These are phyloP conservation scores for Aureobasidium zeae DNA, from an alignment of 2,329 filamentous ascomycete genomes.

Conservation along the genomic window DNA sequence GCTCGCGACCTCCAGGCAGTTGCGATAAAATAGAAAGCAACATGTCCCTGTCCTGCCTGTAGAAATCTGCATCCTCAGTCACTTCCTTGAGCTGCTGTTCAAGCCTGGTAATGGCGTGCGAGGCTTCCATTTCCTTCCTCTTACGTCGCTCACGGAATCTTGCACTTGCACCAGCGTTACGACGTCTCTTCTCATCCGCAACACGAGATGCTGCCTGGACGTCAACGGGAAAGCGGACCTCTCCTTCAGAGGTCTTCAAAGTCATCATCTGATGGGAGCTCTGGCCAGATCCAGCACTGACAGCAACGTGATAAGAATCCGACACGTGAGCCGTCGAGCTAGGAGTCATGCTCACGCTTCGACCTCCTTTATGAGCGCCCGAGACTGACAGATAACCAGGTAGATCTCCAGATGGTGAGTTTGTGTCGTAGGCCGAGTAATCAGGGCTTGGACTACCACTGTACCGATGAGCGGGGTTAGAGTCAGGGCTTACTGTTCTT, in stretches of 20 bases:
- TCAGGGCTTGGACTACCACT: conserved; percentile 41
- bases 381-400: conserved; percentile 11
- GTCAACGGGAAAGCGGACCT: conserved; percentile 60
- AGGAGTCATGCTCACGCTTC: conserved; percentile 12
- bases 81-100: conserved; percentile 61
- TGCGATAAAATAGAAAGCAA: conserved; percentile 57
- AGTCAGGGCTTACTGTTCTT: conserved; percentile 29
- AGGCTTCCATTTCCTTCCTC: conserved; percentile 67
- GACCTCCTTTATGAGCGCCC: conserved; percentile 3
- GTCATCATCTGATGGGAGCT: conserved; percentile 47
- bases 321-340: conserved; percentile 11
- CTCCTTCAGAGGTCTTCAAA: conserved; percentile 41
- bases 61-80: conserved; percentile 60
- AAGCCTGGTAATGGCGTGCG: conserved; percentile 57
- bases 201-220: conserved; percentile 72
- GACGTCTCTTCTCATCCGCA: conserved; percentile 74
- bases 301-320: conserved; percentile 24
- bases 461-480: conserved; percentile 17
- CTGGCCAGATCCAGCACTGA: conserved; percentile 36
- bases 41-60: conserved; percentile 62
- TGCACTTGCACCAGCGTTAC: conserved; percentile 78
- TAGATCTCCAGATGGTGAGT: conserved; percentile 22
- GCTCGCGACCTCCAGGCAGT: conserved; percentile 44
- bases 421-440: conserved; percentile 38
- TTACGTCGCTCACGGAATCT: conserved; percentile 74